Evolutionary conservation across 2,329 filamentous ascomycete genomes (phyloP), one percentile per base, ranked within the genome.

Genomic region (Chrysoporthe cubensis): DNA sequence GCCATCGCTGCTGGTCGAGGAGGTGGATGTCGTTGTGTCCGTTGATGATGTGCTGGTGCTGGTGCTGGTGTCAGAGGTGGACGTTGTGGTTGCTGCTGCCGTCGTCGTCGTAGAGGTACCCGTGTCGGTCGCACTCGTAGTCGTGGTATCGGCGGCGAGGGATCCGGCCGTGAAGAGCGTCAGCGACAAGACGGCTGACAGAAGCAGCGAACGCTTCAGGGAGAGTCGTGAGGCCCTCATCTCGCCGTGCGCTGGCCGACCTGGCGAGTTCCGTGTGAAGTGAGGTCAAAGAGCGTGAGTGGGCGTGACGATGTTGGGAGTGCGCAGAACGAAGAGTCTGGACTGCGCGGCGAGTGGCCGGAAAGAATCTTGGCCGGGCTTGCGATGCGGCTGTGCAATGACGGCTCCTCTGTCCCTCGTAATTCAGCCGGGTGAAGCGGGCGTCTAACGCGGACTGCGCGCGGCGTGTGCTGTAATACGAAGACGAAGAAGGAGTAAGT

Each of bases 191-290:
- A 78, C 66, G 37, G 73, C 65, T 2, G 76, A 72, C 21, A 76
- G 69, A 65, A 79, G 73, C 69, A 79, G 73, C 71, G 73, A 73
- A 52, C 76, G 77, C 76, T 73, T 76, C 73, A 76, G 66, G 56
- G 75, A 76, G 52, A 74, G 64, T 54, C 71, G 73, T 71, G 76
- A 70, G 50, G 71, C 69, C 46, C 66, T 69, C 77, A 78, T 78
- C 44, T 69, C 71, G 71, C 42, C 68, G 56, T 65, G 32, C 44
- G 26, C 16, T n/a, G 14, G 48, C 48, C 48, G 48, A 26, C 1
- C 37, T 57, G 44, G 32, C n/a, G 46, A 61, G 18, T 21, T 57
- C 32, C 34, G 54, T 14, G 32, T 40, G 34, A 57, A 7, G 32
- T 40, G 52, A 37, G 34, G 4, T n/a, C 14, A 37, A 37, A 16